Evolutionary conservation across 2,329 filamentous ascomycete species (phyloP), one percentile per base, ranked within the genome.

Genomic region (Volutella citrinella): DNA sequence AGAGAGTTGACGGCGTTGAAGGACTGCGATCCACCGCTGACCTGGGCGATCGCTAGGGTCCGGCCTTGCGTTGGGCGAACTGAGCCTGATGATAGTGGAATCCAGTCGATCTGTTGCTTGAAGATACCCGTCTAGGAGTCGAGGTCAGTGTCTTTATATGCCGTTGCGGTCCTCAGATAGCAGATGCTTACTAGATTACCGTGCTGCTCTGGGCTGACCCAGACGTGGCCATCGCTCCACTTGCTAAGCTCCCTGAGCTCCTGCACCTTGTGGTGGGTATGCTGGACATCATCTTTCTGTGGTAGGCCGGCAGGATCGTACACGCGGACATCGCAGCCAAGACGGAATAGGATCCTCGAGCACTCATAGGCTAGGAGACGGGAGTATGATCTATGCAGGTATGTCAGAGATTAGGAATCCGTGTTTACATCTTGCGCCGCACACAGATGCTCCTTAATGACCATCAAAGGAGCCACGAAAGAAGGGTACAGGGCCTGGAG

Each of bases 61-160:
- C 79, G 69, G 20, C 80, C 80, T 59, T 84, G 80, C 0, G 80
- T 84, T 0, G 78, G 80, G 1, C 80, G 74, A 0, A 84, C 72
- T 8, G 74, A 75, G 16, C 80, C 79, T 0, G 73, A 73, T 3
- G 65, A 70, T 1, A 84, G 62, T 0, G 80, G 80, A 23, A 84
- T 80, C 81, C 80, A 84, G 55, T 84, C 80, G 29, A 84, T 83
- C 44, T 84, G 79, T 44, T 81, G 80, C 44, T 84, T 84, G 66
- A 84, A 84, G 0, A 83, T 74, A 5, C 70, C 77, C 0, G 79
- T 82, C 66, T 75, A 31, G 7, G 40, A 40, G 18, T 7, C 16
- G 7, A 30, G 16, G 18, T 39, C 25, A 36, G 25, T 10, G 17
- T 29, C 17, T 2, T 32, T 23, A 13, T n/a, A n/a, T 32, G n/a